These are phyloP conservation scores for Emmonsia crescens DNA, from an alignment of 2,329 filamentous ascomycete genomes.

Conservation along the genomic window DNA sequence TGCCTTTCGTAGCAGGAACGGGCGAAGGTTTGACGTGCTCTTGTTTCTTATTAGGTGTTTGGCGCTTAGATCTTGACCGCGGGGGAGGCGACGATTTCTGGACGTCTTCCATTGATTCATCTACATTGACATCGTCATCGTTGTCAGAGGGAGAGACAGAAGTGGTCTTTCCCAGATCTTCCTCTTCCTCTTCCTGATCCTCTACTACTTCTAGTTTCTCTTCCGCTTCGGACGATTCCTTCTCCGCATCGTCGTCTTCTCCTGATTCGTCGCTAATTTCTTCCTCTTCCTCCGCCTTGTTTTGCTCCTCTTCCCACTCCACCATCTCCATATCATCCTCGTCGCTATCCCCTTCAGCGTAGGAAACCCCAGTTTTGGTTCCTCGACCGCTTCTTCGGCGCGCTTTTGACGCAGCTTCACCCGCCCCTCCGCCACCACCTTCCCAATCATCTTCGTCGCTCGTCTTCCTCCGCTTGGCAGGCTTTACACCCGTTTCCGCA, in stretches of 20 bases:
- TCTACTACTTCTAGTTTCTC: conserved; percentile 1
- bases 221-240: conserved; percentile 1
- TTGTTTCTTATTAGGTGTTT: neutral
- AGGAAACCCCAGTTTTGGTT: conserved; percentile 28
- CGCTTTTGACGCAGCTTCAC: conserved; percentile 22
- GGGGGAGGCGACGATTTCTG: neutral
- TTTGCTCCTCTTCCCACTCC: conserved; percentile 24
- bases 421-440: conserved; percentile 32
- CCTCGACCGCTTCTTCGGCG: conserved; percentile 33
- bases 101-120: neutral
- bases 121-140: neutral
- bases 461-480: conserved; percentile 27
- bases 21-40: neutral
- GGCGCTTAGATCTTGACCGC: conserved; percentile 1
- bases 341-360: conserved; percentile 35
- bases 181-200: neutral
- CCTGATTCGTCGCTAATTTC: conserved; percentile 17
- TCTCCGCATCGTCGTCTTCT: conserved; percentile 10
- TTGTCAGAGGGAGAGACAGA: neutral
- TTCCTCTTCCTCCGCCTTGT: conserved; percentile 21
- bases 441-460: conserved; percentile 31
- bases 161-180: neutral
- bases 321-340: conserved; percentile 36
- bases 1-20: neutral
- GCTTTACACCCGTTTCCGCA: conserved; percentile 18